Evolutionary conservation across 73 alveolate genomes (phyloP).

Genomic region (Paraurostyla sp.): DNA sequence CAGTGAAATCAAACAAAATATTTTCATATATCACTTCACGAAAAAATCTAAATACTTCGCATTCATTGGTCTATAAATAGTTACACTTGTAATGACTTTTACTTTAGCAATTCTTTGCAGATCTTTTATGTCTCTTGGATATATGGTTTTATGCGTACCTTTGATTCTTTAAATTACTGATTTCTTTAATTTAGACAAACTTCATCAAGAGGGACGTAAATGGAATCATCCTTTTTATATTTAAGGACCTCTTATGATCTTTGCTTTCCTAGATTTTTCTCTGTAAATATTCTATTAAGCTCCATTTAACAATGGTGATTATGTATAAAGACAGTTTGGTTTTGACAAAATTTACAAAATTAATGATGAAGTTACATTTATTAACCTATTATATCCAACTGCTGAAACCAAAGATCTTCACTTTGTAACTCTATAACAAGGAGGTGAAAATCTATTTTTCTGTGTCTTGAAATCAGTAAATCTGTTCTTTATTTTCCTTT

Average conservation of each 20-base stretch:
- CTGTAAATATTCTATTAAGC: conserved; percentile 13
- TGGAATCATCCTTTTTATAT: conserved; percentile 40
- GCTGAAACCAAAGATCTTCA: not conserved
- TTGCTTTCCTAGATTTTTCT: conserved; percentile 38
- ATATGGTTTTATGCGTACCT: conserved; percentile 35
- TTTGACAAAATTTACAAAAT: conserved; percentile 33
- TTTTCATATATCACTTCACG: conserved; percentile 7
- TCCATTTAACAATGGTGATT: conserved; percentile 17
- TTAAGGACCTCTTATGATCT: conserved; percentile 47
- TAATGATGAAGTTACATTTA: not conserved
- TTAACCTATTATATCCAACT: not conserved
- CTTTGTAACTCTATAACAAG: not conserved
- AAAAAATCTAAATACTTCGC: conserved; percentile 39
- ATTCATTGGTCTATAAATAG: conserved; percentile 24
- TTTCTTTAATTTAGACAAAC: conserved; percentile 43
- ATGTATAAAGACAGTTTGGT: conserved; percentile 8
- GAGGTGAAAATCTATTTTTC: conserved; percentile 38
- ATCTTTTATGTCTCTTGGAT: conserved; percentile 56
- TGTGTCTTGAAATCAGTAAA: conserved; percentile 7
- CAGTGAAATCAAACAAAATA: not conserved
- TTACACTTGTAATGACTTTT: conserved; percentile 20
- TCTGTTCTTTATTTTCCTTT: conserved; percentile 55
- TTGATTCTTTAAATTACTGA: conserved; percentile 13
- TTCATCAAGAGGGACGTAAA: not conserved
- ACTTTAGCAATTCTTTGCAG: conserved; percentile 36